These are phyloP conservation scores for Catunica adiposa DNA, from an alignment of 2,329 filamentous ascomycete genomes.

Conservation along the genomic window DNA sequence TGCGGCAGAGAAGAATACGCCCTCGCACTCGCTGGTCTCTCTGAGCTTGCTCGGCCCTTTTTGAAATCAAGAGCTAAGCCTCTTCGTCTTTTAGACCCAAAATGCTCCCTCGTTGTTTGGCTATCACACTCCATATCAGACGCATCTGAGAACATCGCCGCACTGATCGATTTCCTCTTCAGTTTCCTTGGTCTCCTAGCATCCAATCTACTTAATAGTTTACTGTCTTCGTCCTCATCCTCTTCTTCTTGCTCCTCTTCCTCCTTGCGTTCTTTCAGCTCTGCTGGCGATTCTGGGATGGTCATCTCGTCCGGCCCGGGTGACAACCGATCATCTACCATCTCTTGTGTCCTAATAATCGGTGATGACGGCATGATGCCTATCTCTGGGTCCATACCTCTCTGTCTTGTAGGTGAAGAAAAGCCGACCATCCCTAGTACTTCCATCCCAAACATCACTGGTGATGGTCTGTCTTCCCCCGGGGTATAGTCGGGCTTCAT, in stretches of 20 bases:
- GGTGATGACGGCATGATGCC: neutral
- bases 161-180: constrained; percentile 19
- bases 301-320: neutral
- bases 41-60: neutral
- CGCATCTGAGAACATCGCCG: constrained; percentile 27
- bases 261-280: neutral
- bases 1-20: neutral
- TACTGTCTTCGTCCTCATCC: neutral
- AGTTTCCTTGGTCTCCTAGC: neutral
- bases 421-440: neutral
- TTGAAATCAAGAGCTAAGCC: neutral
- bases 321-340: neutral
- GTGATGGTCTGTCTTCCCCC: constrained; percentile 41
- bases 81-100: neutral
- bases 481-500: constrained; percentile 32
- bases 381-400: neutral
- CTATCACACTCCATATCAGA: neutral
- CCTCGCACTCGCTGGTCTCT: neutral
- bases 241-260: no score
- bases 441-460: constrained; percentile 22
- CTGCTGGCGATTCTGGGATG: constrained; percentile 1
- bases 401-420: neutral
- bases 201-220: neutral
- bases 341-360: neutral
- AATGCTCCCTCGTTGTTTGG: neutral